Percentiles rank a stretch among this genome's conserved stretches.
Conservation (phyloP, 2,329 filamentous ascomycete species). For the Elsinoe perseae region DNA sequence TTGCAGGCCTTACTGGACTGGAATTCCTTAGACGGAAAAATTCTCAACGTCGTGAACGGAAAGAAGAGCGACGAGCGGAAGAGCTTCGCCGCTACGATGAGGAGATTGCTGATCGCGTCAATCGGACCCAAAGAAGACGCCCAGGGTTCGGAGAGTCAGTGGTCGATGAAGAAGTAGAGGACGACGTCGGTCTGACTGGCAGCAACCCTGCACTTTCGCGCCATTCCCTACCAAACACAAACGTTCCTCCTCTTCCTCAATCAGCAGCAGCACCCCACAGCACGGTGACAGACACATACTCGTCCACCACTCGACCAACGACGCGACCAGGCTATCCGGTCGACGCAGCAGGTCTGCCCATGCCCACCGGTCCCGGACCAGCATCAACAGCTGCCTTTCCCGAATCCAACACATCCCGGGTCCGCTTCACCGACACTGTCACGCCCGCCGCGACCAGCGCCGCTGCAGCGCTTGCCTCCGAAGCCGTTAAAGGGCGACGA, state of each 20-base stretch:
- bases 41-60: conserved; percentile 48
- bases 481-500: conserved; percentile 20
- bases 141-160: conserved; percentile 10
- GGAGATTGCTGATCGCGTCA: conserved; percentile 33
- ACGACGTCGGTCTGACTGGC: conserved; percentile 34
- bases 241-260: conserved; percentile 29
- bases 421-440: conserved; percentile 10
- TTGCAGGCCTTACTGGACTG: conserved; percentile 37
- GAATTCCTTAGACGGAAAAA: conserved; percentile 39
- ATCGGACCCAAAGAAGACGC: conserved; percentile 20
- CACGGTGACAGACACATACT: conserved; percentile 3
- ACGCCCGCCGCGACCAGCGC: conserved; percentile 22
- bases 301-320: neutral
- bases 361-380: conserved; percentile 24
- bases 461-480: conserved; percentile 20
- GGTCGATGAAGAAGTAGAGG: conserved; percentile 14
- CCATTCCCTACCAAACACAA: conserved; percentile 26
- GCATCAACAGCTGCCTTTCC: conserved; percentile 16
- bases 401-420: conserved; percentile 16
- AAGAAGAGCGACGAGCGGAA: conserved; percentile 54
- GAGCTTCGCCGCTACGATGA: conserved; percentile 42
- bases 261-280: conserved; percentile 25
- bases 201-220: conserved; percentile 39
- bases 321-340: conserved; percentile 17
- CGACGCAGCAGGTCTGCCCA: conserved; percentile 28